Evolutionary conservation across 768 basidiomycete genomes (phyloP), one percentile per base, ranked within the genome.

Genomic region (Mycena filopes): DNA sequence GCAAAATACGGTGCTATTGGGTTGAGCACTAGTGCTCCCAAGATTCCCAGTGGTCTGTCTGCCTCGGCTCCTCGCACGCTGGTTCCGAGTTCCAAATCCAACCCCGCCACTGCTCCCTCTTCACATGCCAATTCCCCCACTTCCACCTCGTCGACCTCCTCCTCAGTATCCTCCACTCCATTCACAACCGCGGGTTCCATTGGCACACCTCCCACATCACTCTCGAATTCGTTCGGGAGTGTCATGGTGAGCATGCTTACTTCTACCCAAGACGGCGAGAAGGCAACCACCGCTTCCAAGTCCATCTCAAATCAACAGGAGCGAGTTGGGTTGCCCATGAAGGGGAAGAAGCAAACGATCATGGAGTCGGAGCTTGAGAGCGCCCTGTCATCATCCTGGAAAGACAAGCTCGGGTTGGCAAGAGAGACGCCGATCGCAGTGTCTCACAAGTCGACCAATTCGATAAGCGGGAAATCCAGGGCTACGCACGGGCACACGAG

Each of bases 201-300:
- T 63, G 87, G 86, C 71, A 88, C 86, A 12, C 87, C 87, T 6
- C 86, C 86, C 15, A 89, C 87, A 20, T 87, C 87, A 6, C 75
- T 81, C 59, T 85, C 78, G 36, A 81, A 80, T 72, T 87, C 76
- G 5, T 76, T 86, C 13, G 82, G 82, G 20, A 82, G 81, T 60
- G 81, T 73, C 23, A 78, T 82, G 42, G 76, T 79, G 47, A 80
- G 80, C 11, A 77, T 84, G 51, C 71, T 82, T 57, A 77, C 76
- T n/a, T 72, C 79, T 21, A 68, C 76, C 11, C 79, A 76, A 46
- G 70, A 77, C 28, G 72, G 72, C 47, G 67, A 71, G n/a, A 66
- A 62, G n/a, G 45, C 46, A 26, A 29, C 18, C n/a, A 57, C 63
- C 47, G 66, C 68, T 8, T 38, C 54, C 23, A 18, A 31, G 11